Base-by-base conservation (phyloP, 2,329 filamentous ascomycete genomes). In the Paracorniculantispora psalliotae region DNA sequence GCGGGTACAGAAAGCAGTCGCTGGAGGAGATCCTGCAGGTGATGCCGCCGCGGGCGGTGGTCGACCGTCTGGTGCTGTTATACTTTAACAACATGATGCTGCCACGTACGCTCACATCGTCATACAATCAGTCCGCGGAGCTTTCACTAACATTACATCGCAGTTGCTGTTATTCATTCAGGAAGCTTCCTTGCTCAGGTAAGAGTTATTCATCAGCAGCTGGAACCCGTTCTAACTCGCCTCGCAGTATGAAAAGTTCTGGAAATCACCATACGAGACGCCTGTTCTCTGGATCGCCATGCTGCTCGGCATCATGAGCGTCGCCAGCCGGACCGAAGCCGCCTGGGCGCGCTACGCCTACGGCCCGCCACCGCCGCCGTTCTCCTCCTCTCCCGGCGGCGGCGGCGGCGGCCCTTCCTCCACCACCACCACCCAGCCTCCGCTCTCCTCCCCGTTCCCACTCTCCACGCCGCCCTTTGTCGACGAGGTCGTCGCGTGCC, bases 281-380 rank as follows among this genome's bases (percentile, higher is more conserved):
- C 73, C 74, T 35, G 64, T 75, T 4, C 66, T 79, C 28, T 81
- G 78, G 78, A 69, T 78, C 5, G 79, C 75, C 43, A 71, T 78
- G 7, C 68, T 81, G 8, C 74, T 77, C 37, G 75, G 77, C 4
- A 71, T 79, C 13, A 63, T 80, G 39, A 72, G 69, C 59, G 67
- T 73, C 2, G 72, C 75, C 19, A 35, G 41, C 47, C 56, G 52
- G 12, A 44, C 48, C 4, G 56, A 0, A 64, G 71, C n/a, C 65
- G 69, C 1, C 67, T 76, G 15, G 65, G 67, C 8, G 61, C 70
- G 23, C 17, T 59, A 58, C 67, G 21, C 41, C 5, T 23, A 13
- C 15, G 21, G 9, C 4, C 9, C 41, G 15, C 25, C n/a, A 17
- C 39, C 28, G 21, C 21, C 43, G 3, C 4, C 26, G n/a, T n/a